Evolutionary conservation across 2,329 filamentous ascomycete species (phyloP).

Genomic region (Didymella glomerata): DNA sequence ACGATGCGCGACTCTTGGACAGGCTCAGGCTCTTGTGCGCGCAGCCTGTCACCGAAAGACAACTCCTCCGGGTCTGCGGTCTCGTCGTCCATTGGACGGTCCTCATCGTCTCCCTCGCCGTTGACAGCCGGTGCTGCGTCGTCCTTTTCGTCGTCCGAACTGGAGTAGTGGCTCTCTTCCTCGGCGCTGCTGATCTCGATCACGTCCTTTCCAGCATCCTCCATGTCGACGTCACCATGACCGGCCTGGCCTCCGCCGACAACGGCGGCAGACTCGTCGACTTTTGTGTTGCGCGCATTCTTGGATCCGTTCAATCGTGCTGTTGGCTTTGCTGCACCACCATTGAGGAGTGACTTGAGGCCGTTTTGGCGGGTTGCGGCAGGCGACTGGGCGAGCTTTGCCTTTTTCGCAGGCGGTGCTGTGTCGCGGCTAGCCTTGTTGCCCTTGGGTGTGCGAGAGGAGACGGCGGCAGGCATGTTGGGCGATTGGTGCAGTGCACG

Average conservation of each 20-base stretch:
- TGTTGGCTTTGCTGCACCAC: slow-evolving; percentile 49
- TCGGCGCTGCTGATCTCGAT: slow-evolving; percentile 60
- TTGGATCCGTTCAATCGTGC: slow-evolving; percentile 63
- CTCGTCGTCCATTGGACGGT: slow-evolving; percentile 48
- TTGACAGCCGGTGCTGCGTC: slow-evolving; percentile 35
- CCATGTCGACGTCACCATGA: slow-evolving; percentile 53
- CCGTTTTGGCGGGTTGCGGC: slow-evolving; percentile 35
- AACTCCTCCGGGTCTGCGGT: slow-evolving; percentile 62
- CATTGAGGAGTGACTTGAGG: slow-evolving; percentile 47
- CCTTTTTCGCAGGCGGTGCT: slow-evolving; percentile 49
- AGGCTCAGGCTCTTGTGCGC: slow-evolving; percentile 62
- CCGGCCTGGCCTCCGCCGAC: slow-evolving; percentile 61
- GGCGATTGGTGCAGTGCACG: slow-evolving; percentile 20
- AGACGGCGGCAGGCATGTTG: slow-evolving; percentile 47
- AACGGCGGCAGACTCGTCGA: slow-evolving; percentile 66
- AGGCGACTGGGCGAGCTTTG: slow-evolving; percentile 46
- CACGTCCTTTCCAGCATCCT: slow-evolving; percentile 46
- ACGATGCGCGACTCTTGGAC: slow-evolving; percentile 61
- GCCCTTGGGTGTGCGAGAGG: slow-evolving; percentile 36
- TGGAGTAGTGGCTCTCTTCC: slow-evolving; percentile 52
- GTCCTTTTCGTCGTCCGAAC: slow-evolving; percentile 45
- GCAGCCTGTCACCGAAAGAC: slow-evolving; percentile 87
- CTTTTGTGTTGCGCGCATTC: slow-evolving; percentile 59
- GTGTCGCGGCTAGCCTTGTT: slow-evolving; percentile 37
- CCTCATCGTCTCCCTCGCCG: slow-evolving; percentile 41